Evolutionary conservation across 2,329 filamentous ascomycete genomes (phyloP).

Genomic region (Epichloe brachyelytri): DNA sequence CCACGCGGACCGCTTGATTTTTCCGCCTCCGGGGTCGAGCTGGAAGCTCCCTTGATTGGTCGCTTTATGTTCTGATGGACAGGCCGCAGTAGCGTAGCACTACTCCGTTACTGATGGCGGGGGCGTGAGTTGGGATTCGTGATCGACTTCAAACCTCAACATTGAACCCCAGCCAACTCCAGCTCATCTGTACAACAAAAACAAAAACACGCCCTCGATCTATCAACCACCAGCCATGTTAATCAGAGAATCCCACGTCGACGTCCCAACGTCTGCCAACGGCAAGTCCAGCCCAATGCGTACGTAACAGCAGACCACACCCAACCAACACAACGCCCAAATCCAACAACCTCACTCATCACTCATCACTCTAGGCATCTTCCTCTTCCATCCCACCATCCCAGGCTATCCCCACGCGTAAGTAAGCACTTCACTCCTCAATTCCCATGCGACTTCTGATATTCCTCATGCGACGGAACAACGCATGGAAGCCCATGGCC

Average conservation of each 20-base stretch:
- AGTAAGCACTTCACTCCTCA: conserved; percentile 29
- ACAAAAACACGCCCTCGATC: too few relatives aligned
- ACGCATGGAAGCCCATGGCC: too few relatives aligned
- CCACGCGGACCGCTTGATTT: conserved; percentile 2
- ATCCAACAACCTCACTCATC: conserved; percentile 2
- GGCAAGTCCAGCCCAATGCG: conserved; percentile 43
- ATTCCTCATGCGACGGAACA: too few relatives aligned
- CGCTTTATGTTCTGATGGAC: too few relatives aligned
- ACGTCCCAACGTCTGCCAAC: conserved; percentile 37
- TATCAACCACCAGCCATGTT: conserved; percentile 24
- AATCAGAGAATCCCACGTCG: conserved; percentile 39
- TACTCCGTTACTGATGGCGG: neutral
- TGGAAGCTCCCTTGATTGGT: neutral
- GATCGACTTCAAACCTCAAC: too few relatives aligned
- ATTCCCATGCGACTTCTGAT: neutral
- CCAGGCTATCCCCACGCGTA: conserved; percentile 78
- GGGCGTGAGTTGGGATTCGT: neutral
- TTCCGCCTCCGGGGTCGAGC: conserved; percentile 2
- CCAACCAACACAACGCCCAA: neutral
- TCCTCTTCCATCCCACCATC: conserved; percentile 76
- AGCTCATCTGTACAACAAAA: neutral
- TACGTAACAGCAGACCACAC: conserved; percentile 14
- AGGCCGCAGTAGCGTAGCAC: neutral
- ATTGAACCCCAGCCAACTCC: neutral
- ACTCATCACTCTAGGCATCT: conserved; percentile 50